Evolutionary conservation across 202 grass and related monocot species (phyloP), one percentile per base, ranked within the genome.

Genomic region (Bolboschoenoplectus hybrid): DNA sequence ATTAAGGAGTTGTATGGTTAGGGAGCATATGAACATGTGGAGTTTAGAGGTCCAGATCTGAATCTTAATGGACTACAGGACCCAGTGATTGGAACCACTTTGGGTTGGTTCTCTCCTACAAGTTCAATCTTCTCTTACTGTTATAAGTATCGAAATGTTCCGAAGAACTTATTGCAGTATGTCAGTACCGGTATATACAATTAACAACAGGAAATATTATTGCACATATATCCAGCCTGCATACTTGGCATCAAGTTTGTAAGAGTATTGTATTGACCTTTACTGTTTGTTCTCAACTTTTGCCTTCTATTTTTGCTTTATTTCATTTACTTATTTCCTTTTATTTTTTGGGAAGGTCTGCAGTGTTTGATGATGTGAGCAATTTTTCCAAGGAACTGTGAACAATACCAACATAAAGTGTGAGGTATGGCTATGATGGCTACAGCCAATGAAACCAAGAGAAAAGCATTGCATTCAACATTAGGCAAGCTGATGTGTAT

Each of bases 391-490:
- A 64, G 62, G 62, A 32, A 74, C 45, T 12, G 9, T 50, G 45
- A 74, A 74, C 70, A 74, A 6, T 12, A 44, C 45, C 45, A 32
- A 50, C 45, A 50, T 74, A 74, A 47, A 74, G 45, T 74, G 46
- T 7, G 47, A 26, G 9, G 9, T 77, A 56, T 77, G 11, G 32
- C 38, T 38, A 71, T 55, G 32, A 32, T 55, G 34, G 73, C 6
- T 55, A 76, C 49, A 77, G 74, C 19, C 13, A 19, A 11, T 74
- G 26, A 39, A 85, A 44, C 32, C 35, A 72, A 46, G 8, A 85
- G n/a, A 57, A 77, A 49, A 64, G 52, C 20, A 76, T 85, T 58
- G 60, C 34, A 75, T 77, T 85, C 61, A 63, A 46, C 36, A 74
- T 73, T 58, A 85, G 55, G 58, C 6, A 43, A 58, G 43, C 2